Conservation (phyloP, 1,139 yeast genomes). For the Wickerhamiella infanticola region DNA sequence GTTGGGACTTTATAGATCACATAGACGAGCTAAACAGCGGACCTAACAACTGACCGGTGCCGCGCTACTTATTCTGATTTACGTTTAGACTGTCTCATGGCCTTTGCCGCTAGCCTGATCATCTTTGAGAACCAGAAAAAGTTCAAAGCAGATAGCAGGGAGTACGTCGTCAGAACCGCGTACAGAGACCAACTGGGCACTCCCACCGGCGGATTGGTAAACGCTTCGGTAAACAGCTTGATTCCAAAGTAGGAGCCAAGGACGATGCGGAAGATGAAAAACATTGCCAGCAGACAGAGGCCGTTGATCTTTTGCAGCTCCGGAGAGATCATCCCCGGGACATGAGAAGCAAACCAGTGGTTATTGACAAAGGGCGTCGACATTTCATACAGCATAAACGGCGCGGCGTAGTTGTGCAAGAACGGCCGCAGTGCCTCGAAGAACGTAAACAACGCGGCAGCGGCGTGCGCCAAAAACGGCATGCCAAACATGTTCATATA, state of each 20-base stretch:
- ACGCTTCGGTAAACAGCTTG: constrained; percentile 16
- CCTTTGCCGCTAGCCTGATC: constrained; percentile 44
- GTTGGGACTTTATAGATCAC: not conserved
- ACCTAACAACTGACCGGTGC: not conserved
- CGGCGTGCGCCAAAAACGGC: constrained; percentile 76
- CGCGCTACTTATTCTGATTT: not conserved
- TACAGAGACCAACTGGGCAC: constrained; percentile 32
- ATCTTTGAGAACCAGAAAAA: constrained; percentile 54
- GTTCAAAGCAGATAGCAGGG: constrained; percentile 52
- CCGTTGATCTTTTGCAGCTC: constrained; percentile 52
- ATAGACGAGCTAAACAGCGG: not conserved
- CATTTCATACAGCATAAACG: constrained; percentile 71
- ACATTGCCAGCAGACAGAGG: constrained; percentile 45
- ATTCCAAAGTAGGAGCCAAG: constrained; percentile 77
- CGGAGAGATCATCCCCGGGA: constrained; percentile 42
- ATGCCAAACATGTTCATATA: constrained; percentile 56
- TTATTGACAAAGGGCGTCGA: constrained; percentile 88
- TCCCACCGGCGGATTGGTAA: constrained; percentile 21
- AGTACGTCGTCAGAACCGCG: constrained; percentile 45
- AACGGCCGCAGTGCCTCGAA: constrained; percentile 51
- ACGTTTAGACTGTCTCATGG: not conserved
- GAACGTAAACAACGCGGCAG: constrained; percentile 68
- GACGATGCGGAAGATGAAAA: constrained; percentile 61
- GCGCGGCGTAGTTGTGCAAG: constrained; percentile 70
- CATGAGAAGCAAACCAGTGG: constrained; percentile 76